Evolutionary conservation across 2,329 filamentous ascomycete genomes (phyloP), one percentile per base, ranked within the genome.

Genomic region (Fusarium sp.): DNA sequence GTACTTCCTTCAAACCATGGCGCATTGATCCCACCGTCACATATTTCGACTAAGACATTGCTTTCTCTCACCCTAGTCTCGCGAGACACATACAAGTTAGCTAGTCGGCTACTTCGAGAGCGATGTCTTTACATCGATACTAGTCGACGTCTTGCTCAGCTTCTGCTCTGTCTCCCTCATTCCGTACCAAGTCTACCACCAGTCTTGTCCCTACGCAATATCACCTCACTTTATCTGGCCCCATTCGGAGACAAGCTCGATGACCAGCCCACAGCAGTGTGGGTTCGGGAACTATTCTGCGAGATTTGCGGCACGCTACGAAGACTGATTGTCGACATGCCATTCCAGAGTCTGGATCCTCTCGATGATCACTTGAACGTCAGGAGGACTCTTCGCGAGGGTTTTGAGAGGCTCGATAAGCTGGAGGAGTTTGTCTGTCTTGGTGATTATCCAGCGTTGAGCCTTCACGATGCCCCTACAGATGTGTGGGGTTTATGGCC

Each of bases 341-440:
- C 83, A 9, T 80, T 85, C 43, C 75, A 79, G 21, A 81, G 75
- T 51, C 73, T 84, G 17, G 77, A 80, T 27, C 78, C 77, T 3
- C 75, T 78, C 23, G 77, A 83, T 29, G 82, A 85, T 55, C 77
- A 80, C 57, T 70, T 80, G 72, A 72, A 72, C 57, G 75, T 82
- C 42, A 76, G 78, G 37, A 76, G 72, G 27, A 79, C 78, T 6
- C 77, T 86, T 10, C 78, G 79, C 13, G 76, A 81, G n/a, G 83
- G 81, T 1, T 84, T 86, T 56, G 71, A 76, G 65, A 71, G 77
- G 43, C 77, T 86, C 0, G 73, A 77, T 37, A 73, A 67, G 31
- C 74, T 86, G 11, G 80, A 85, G 57, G 82, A 85, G 66, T 83
- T 86, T 55, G 80, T 81, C 40, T 82, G 80, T 67, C 75, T 84